Evolutionary conservation across 73 alveolate species (phyloP).

Genomic region (Stentor coeruleus): DNA sequence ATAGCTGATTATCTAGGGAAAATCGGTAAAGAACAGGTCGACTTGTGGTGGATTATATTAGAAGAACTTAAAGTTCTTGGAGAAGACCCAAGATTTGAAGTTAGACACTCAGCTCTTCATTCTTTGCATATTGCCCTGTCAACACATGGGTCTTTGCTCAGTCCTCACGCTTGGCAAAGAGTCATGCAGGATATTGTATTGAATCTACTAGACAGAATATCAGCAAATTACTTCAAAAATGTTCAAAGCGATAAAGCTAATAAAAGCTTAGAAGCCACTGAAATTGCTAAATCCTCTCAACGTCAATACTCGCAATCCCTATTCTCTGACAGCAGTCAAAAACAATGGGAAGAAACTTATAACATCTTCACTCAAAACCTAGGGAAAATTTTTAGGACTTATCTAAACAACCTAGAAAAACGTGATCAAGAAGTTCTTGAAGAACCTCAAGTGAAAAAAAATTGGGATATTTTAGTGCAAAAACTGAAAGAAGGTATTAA

Average conservation of each 20-base stretch:
- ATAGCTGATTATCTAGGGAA: constrained; percentile 47
- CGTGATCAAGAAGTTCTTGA: constrained; percentile 27
- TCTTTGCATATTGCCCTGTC: constrained; percentile 38
- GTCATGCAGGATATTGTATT: constrained; percentile 31
- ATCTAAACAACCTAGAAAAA: background rate
- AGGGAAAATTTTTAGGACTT: constrained; percentile 14
- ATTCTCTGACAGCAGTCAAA: constrained; percentile 4
- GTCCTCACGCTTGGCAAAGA: background rate
- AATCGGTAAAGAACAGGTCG: background rate
- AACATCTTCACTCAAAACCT: constrained; percentile 32
- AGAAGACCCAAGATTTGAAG: constrained; percentile 38
- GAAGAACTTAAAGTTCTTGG: constrained; percentile 39
- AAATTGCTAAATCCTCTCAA: too few species aligned
- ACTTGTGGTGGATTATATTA: constrained; percentile 4
- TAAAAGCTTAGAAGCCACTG: too few species aligned
- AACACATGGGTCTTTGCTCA: constrained; percentile 34
- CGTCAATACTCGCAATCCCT: background rate
- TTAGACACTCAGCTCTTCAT: constrained; percentile 41
- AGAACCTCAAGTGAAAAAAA: background rate
- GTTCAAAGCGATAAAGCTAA: background rate
- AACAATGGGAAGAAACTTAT: constrained; percentile 61
- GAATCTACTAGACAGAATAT: background rate
- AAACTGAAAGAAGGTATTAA: constrained; percentile 8
- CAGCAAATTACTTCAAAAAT: background rate
- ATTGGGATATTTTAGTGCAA: background rate